Evolutionary conservation across 345 rosid species (phyloP).

Genomic region (Cardiospermum halicacabum): DNA sequence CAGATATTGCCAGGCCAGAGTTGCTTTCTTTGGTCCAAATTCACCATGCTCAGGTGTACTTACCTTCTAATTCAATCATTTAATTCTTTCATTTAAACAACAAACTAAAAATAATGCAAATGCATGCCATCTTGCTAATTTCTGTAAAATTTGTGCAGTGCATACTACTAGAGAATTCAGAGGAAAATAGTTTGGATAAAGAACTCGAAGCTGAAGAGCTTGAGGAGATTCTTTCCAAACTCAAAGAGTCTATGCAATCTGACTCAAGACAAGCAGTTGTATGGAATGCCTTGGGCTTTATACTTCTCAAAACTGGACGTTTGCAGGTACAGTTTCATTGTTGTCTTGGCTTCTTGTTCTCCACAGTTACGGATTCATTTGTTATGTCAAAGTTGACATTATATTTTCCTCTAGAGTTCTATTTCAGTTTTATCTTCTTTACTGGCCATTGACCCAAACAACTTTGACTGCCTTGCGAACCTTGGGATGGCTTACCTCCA

Average conservation of each 20-base stretch:
- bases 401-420: conserved; percentile 52
- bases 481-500: conserved; percentile 89
- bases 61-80: conserved; percentile 2
- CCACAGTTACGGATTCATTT: conserved; percentile 11
- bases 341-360: conserved; percentile 5
- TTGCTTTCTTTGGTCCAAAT: conserved; percentile 87
- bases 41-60: conserved; percentile 92
- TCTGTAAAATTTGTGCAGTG: conserved; percentile 43
- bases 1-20: conserved; percentile 83
- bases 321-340: conserved; percentile 49
- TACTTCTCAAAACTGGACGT: conserved; percentile 86
- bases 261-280: conserved; percentile 76
- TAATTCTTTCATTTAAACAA: background rate
- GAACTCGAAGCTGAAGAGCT: conserved; percentile 81
- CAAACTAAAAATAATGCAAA: background rate
- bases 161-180: conserved; percentile 62
- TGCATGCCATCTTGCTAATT: conserved; percentile 8
- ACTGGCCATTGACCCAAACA: conserved; percentile 57
- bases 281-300: conserved; percentile 83
- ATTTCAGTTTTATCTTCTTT: conserved; percentile 66
- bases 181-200: conserved; percentile 54
- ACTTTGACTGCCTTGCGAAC: conserved; percentile 87
- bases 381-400: conserved; percentile 15
- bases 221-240: conserved; percentile 61
- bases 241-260: conserved; percentile 65